phyloP scores from a whole-genome alignment of 2,329 filamentous ascomycete genomes.

The Xylariaceae sp. region DNA sequence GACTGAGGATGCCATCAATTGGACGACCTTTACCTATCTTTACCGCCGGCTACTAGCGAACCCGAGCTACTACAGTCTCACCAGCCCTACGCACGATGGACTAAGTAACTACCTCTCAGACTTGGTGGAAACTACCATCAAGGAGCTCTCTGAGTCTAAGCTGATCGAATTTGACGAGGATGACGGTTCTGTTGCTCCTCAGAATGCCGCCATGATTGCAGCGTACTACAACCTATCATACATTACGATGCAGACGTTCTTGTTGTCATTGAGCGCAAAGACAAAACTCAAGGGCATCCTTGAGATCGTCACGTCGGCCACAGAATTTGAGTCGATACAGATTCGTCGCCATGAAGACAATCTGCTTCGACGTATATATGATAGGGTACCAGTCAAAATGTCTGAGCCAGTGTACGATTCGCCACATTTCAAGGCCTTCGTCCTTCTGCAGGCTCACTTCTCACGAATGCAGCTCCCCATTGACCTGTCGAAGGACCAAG shows the following conservation, averaged over 20 bases:
- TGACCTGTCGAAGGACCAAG: constrained; percentile 93
- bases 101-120: constrained; percentile 94
- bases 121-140: constrained; percentile 85
- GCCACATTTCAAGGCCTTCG: constrained; percentile 97
- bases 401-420: constrained; percentile 78
- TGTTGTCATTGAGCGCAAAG: constrained; percentile 78
- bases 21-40: constrained; percentile 98
- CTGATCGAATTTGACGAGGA: constrained; percentile 95
- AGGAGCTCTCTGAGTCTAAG: constrained; percentile 85
- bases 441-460: constrained; percentile 96
- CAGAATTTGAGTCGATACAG: constrained; percentile 92
- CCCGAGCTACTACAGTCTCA: constrained; percentile 90
- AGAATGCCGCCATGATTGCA: constrained; percentile 96
- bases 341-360: constrained; percentile 88
- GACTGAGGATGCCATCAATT: constrained; percentile 94
- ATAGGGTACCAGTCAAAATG: constrained; percentile 94
- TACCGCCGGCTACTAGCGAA: constrained; percentile 92
- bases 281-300: constrained; percentile 96
- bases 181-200: constrained; percentile 79
- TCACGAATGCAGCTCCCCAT: constrained; percentile 94
- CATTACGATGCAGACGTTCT: constrained; percentile 97
- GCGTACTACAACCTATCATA: constrained; percentile 99
- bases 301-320: constrained; percentile 94
- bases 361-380: constrained; percentile 85
- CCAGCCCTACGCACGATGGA: constrained; percentile 82